phyloP scores from a whole-genome alignment of 305 asterid species.

The Solanum hybrid region DNA sequence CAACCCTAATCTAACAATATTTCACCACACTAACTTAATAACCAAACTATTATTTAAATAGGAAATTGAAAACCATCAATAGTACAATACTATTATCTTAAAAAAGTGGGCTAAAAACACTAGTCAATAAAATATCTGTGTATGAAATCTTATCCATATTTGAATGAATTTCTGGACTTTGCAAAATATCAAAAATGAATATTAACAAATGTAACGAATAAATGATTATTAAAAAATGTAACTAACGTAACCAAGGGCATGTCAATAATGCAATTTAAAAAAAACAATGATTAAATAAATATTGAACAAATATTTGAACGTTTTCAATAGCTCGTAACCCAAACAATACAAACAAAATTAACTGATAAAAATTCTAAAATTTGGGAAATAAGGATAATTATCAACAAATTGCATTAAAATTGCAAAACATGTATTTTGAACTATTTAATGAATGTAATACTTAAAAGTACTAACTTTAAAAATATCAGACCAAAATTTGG shows the following conservation, averaged over 20 bases:
- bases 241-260: background rate
- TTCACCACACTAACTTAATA: background rate
- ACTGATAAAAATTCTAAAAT: too few relatives aligned
- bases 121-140: background rate
- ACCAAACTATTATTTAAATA: background rate
- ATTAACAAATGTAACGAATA: too few relatives aligned
- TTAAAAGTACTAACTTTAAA: background rate
- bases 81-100: background rate
- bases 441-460: background rate
- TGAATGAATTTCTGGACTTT: background rate
- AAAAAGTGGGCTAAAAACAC: background rate
- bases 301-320: background rate
- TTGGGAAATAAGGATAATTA: background rate
- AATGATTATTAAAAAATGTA: background rate
- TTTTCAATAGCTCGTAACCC: background rate
- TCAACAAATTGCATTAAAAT: too few relatives aligned
- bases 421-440: background rate
- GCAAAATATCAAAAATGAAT: background rate
- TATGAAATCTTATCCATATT: background rate
- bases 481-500: background rate
- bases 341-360: too few relatives aligned
- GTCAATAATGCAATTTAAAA: background rate
- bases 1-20: background rate
- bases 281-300: too few relatives aligned
- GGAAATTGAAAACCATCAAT: background rate